phyloP scores from a whole-genome alignment of 2,329 filamentous ascomycete genomes.

The Pseudocercospora eumusae region DNA sequence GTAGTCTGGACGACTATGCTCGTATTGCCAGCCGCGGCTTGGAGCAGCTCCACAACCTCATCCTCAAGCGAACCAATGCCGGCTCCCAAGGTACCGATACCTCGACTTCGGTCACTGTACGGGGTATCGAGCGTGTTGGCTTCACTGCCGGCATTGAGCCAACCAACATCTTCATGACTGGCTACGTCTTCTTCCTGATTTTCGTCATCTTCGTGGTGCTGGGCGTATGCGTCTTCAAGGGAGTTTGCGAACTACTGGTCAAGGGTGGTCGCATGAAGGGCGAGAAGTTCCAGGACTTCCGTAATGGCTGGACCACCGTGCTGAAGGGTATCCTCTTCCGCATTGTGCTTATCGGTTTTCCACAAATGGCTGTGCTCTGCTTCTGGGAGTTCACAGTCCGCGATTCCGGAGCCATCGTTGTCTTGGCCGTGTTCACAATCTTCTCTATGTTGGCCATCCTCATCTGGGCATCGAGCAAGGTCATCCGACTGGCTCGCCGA shows the following conservation, averaged over 20 bases:
- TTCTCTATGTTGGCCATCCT: slow-evolving; percentile 76
- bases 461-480: slow-evolving; percentile 84
- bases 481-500: slow-evolving; percentile 82
- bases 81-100: slow-evolving; percentile 37
- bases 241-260: slow-evolving; percentile 71
- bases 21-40: slow-evolving; percentile 58
- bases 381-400: slow-evolving; percentile 88
- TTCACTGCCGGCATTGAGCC: slow-evolving; percentile 82
- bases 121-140: slow-evolving; percentile 84
- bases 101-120: slow-evolving; percentile 57
- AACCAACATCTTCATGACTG: slow-evolving; percentile 92
- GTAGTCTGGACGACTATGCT: slow-evolving; percentile 51
- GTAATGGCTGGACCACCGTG: slow-evolving; percentile 89
- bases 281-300: slow-evolving; percentile 89
- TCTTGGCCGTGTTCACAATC: slow-evolving; percentile 86
- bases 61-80: slow-evolving; percentile 44
- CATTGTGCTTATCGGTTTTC: slow-evolving; percentile 83
- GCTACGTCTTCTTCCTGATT: slow-evolving; percentile 82
- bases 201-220: slow-evolving; percentile 75
- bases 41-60: slow-evolving; percentile 42
- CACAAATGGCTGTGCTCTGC: slow-evolving; percentile 85
- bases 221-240: slow-evolving; percentile 77
- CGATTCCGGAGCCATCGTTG: slow-evolving; percentile 83
- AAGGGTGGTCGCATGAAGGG: slow-evolving; percentile 76
- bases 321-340: slow-evolving; percentile 93